Evolutionary conservation across 225 moss, liverwort and hornwort species (phyloP), one percentile per base, ranked within the genome.

Genomic region (Pleurozium schreberi): DNA sequence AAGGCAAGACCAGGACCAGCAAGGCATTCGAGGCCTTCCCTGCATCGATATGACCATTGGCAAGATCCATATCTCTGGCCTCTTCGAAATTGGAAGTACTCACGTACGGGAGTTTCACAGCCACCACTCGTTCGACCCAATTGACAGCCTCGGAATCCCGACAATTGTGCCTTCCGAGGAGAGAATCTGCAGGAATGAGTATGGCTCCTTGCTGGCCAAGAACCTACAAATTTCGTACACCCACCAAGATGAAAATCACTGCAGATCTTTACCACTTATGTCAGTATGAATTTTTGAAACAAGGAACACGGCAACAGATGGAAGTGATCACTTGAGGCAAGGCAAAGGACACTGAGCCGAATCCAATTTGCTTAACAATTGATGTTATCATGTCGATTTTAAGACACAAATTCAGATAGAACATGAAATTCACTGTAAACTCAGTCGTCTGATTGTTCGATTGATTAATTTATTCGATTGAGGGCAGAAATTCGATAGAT

Each of bases 41-140:
- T 75, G 87, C 82, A 70, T 90, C 90, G 43, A 89, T 50, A 5
- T 93, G 91, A 58, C 83, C 86, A 73, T 86, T 87, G 21, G 91
- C 76, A 28, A 91, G 85, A 76, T 88, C 90, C 89, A 82, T 73
- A 53, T 91, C 89, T 87, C 73, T 80, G 81, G 87, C 87, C 80
- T 86, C 90, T 65, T 88, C 92, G 18, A 88, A 93, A 84, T 91
- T 88, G 42, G 93, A 88, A 50, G 93, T 93, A 58, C 90, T 84
- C 92, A 94, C 93, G 73, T 86, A 89, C 55, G 94, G 94, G 43
- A 94, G 94, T 52, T 78, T 91, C 89, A 93, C 94, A 40, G 94
- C 94, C 52, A 92, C 94, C 86, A 94, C 93, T 19, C 94, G 91
- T 15, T 94, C 91, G 52, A 90, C 90, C 90, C 87, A 90, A 21